Evolutionary conservation across 2,329 filamentous ascomycete genomes (phyloP).

Genomic region (Nectriaceae sp.): DNA sequence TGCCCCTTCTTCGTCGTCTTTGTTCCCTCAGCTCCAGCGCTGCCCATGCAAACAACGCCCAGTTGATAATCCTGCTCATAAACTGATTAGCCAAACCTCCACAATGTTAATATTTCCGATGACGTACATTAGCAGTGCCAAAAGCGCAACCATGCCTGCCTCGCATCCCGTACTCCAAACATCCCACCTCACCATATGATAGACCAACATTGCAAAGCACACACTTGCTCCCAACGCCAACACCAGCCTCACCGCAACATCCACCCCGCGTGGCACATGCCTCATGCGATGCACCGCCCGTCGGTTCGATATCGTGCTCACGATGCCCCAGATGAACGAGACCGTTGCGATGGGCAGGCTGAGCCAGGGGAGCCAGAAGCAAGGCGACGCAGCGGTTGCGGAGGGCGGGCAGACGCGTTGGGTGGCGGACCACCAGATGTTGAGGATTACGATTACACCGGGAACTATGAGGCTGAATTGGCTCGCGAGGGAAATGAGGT

Average conservation of each 20-base stretch:
- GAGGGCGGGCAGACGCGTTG: constrained; percentile 19
- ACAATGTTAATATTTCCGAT: no score
- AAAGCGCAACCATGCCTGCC: constrained; percentile 23
- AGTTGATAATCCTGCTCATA: constrained; percentile 19
- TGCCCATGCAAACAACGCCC: constrained; percentile 20
- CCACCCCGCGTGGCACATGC: constrained; percentile 15
- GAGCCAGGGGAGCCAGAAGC: constrained; percentile 26
- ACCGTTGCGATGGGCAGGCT: constrained; percentile 23
- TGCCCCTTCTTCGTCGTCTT: neutral
- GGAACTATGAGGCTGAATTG: constrained; percentile 25
- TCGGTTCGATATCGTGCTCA: constrained; percentile 22
- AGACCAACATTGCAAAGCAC: constrained; percentile 23
- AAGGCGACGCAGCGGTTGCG: constrained; percentile 13
- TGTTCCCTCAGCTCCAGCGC: constrained; percentile 14
- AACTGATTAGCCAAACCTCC: neutral
- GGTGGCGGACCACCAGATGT: constrained; percentile 40
- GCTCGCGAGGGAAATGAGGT: constrained; percentile 14
- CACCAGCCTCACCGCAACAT: constrained; percentile 20
- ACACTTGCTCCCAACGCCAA: constrained; percentile 23
- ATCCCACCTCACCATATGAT: constrained; percentile 17
- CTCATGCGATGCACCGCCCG: constrained; percentile 20
- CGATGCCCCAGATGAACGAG: constrained; percentile 22
- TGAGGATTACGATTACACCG: constrained; percentile 41
- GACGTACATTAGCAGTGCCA: constrained; percentile 27
- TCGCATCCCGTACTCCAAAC: constrained; percentile 18